Base-by-base conservation (phyloP, 2,329 filamentous ascomycete genomes). In the Tothia fuscella region DNA sequence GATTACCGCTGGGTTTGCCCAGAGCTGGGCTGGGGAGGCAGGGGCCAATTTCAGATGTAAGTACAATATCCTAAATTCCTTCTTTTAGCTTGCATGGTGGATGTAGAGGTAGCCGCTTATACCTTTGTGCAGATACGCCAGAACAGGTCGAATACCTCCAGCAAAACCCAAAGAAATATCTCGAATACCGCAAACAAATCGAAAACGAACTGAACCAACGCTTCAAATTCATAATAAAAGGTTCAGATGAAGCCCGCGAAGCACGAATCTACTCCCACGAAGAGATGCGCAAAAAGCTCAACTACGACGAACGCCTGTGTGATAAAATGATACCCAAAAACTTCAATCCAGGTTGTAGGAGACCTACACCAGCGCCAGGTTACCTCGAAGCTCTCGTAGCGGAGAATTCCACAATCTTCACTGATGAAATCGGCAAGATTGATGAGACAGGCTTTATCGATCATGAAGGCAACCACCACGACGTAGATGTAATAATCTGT, bases 161-260 rank as follows among this genome's bases (percentile, higher is more conserved):
- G 37, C 47, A 63, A 3, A 60, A 67, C 38, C 63, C 65, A 0
- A 52, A 60, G 28, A 62, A 63, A 30, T 67, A 67, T 39, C 56
- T 66, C 22, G 63, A 65, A 46, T 68, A 68, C 47, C 60, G 64
- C 45, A 67, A 66, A 49, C 58, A 63, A 41, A 60, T 69, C 42
- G 66, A 70, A 45, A 62, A 63, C 45, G 65, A 68, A 46, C 57
- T 74, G 13, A 74, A 72, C 45, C 62, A 65, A 34, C 60, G 67
- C 5, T 74, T 73, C 58, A 67, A 67, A 34, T 66, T 72, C 53
- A 71, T 71, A 49, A 56, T 68, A 47, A 70, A 68, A 49, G 65
- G 64, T n/a, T 64, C 60, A 5, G 43, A 59, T 38, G 66, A 68
- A 54, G 65, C 66, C 2, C 53, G 55, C 39, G 53, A 58, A 20